Percentiles rank a stretch among this genome's conserved stretches.
Evolutionary conservation across 495 filamentous ascomycete species (phyloP).

Genomic region (Penicillium parvum): DNA sequence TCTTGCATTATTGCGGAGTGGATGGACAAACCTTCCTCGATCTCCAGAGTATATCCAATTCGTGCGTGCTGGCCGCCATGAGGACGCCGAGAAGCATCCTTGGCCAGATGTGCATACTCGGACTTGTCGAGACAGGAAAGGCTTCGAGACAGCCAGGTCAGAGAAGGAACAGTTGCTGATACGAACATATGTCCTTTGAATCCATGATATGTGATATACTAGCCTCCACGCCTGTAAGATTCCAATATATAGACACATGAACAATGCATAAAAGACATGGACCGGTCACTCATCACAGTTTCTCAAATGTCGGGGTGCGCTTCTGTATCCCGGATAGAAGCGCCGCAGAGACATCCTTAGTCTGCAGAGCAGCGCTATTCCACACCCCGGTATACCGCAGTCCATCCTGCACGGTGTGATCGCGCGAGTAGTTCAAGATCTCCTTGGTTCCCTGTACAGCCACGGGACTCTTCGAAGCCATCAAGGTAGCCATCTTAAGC

Average conservation of each 20-base stretch:
- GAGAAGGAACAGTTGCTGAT: no score
- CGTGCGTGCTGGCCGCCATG: background rate
- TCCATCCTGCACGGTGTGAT: slow-evolving; percentile 71
- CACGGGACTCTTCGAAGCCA: slow-evolving; percentile 83
- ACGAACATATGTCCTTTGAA: no score
- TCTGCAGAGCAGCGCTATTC: slow-evolving; percentile 82
- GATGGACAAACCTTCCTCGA: background rate
- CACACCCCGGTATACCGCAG: slow-evolving; percentile 80
- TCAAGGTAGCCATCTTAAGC: slow-evolving; percentile 58
- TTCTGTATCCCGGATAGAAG: slow-evolving; percentile 73
- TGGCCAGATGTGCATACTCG: background rate
- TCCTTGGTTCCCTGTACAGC: slow-evolving; percentile 94
- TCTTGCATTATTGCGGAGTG: slow-evolving; percentile 3
- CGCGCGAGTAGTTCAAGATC: slow-evolving; percentile 79
- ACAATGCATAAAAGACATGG: background rate
- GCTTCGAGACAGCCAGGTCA: no score
- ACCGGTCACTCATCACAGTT: slow-evolving; percentile 53
- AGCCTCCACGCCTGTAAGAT: background rate
- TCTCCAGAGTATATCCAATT: slow-evolving; percentile 4
- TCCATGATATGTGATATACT: background rate
- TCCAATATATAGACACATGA: background rate
- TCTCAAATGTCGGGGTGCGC: slow-evolving; percentile 79
- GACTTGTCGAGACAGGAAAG: no score
- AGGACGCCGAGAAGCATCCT: no score
- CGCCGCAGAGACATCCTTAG: slow-evolving; percentile 68